Evolutionary conservation across 371 early-diverging fungal species (phyloP), one percentile per base, ranked within the genome.

Genomic region (Apophysomyces ossiformis): DNA sequence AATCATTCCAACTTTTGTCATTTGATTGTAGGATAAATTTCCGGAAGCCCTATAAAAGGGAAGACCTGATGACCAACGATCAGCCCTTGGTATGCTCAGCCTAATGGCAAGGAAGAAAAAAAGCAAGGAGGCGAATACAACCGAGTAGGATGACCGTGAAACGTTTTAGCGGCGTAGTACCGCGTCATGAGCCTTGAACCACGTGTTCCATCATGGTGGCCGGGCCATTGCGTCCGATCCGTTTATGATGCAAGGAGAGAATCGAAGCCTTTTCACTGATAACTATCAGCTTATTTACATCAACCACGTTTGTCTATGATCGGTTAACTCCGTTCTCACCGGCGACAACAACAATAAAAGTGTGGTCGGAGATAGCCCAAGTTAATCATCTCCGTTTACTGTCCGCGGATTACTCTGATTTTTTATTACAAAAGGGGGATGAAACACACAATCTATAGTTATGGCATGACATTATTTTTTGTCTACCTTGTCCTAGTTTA

Each of bases 111-210:
- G 2, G 32, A 41, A 41, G 41, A 41, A 1, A 13, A 13, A 41
- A 41, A 41, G 13, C 41, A 41, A 41, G 41, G 5, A 13, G 41
- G 13, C 2, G 41, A 26, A 26, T 41, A 2, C 41, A 41, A 21
- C 35, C 54, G 16, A 26, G 21, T 26, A 9, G 54, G 54, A 50
- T 50, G 21, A 21, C 21, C 21, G 54, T 50, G 54, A 50, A 50
- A 50, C 54, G 54, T 50, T 50, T 21, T 50, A 26, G 54, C 54
- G 54, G 54, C 54, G 54, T 21, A 16, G 21, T 9, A 21, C 21
- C 21, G 21, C 21, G 54, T 50, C 54, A 50, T 50, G 54, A 50
- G 54, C 11, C 21, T 50, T 50, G 35, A 50, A 50, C 54, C 54
- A 50, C 54, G 54, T 50, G 54, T 21, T 21, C 54, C 7, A 7